A percentile compares a stretch with the other conserved stretches of the same genome.
Evolutionary conservation across 1,284 basidiomycete species (phyloP).

Genomic region (Pisolithus thermaeus): DNA sequence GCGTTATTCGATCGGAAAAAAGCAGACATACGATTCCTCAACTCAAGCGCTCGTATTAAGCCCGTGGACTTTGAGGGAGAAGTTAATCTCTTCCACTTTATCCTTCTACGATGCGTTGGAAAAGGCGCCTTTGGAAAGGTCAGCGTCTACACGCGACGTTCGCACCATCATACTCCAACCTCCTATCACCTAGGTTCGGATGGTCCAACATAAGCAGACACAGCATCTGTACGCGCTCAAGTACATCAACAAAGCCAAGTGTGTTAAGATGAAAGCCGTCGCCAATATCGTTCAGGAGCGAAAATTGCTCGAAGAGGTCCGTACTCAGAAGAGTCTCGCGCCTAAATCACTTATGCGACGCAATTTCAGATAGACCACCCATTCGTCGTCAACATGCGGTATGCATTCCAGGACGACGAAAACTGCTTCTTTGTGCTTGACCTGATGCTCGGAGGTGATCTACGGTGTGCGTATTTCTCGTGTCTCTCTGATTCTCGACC

Average conservation of each 20-base stretch:
- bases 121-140: slow-evolving; percentile 99
- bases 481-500: slow-evolving; percentile 11
- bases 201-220: slow-evolving; percentile 97
- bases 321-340: background rate
- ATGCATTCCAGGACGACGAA: slow-evolving; percentile 98
- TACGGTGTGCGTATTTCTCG: slow-evolving; percentile 68
- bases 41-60: slow-evolving; percentile 36
- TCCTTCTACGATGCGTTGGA: slow-evolving; percentile 89
- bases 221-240: slow-evolving; percentile 95
- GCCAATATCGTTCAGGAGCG: slow-evolving; percentile 96
- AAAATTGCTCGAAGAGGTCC: slow-evolving; percentile 84
- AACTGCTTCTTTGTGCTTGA: slow-evolving; percentile 99
- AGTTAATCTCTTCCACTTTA: slow-evolving; percentile 96
- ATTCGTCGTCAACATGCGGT: slow-evolving; percentile 93
- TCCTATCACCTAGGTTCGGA: slow-evolving; percentile 67
- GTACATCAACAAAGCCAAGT: slow-evolving; percentile 98
- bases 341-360: slow-evolving; percentile 1
- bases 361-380: slow-evolving; percentile 83
- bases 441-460: slow-evolving; percentile 95
- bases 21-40: slow-evolving; percentile 3
- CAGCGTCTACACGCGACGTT: slow-evolving; percentile 12
- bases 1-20: slow-evolving; percentile 12
- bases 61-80: slow-evolving; percentile 98
- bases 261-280: slow-evolving; percentile 96
- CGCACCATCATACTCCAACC: slow-evolving; percentile 2